Percentiles rank a stretch among this genome's conserved stretches.
Conservation (phyloP, 345 rosid species). For the Sisymbrium altissimum region DNA sequence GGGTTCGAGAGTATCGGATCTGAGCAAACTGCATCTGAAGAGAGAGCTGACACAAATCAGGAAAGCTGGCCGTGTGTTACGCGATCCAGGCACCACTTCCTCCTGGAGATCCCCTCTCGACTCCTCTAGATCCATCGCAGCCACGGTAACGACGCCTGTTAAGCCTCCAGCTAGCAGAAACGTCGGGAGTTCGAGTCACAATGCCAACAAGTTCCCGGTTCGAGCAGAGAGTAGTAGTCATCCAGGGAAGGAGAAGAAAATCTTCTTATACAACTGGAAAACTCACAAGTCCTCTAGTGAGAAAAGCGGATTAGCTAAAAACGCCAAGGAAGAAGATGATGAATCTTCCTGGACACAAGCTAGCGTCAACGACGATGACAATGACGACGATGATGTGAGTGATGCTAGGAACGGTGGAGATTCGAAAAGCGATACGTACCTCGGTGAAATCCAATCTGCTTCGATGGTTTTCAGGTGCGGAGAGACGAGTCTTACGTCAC, state of each 20-base stretch:
- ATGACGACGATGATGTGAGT: conserved; percentile 43
- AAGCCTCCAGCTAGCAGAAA: conserved; percentile 28
- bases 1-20: conserved; percentile 59
- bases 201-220: conserved; percentile 27
- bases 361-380: conserved; percentile 38
- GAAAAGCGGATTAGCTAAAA: conserved; percentile 40
- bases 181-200: conserved; percentile 24
- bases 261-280: conserved; percentile 82
- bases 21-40: conserved; percentile 74
- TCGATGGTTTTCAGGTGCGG: conserved; percentile 55
- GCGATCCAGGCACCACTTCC: conserved; percentile 92
- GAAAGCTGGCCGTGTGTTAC: conserved; percentile 75
- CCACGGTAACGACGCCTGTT: conserved; percentile 8
- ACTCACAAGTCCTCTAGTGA: conserved; percentile 57
- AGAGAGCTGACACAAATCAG: conserved; percentile 89
- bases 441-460: conserved; percentile 43
- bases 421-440: conserved; percentile 51
- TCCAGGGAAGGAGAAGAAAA: conserved; percentile 51
- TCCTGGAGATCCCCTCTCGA: conserved; percentile 75
- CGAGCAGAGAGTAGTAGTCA: conserved; percentile 26
- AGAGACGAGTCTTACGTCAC: conserved; percentile 51
- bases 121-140: conserved; percentile 64
- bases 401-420: conserved; percentile 66
- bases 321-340: conserved; percentile 39
- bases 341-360: conserved; percentile 54